phyloP scores from a whole-genome alignment of 1,284 basidiomycete species.

The Limonomyces culmigenus region DNA sequence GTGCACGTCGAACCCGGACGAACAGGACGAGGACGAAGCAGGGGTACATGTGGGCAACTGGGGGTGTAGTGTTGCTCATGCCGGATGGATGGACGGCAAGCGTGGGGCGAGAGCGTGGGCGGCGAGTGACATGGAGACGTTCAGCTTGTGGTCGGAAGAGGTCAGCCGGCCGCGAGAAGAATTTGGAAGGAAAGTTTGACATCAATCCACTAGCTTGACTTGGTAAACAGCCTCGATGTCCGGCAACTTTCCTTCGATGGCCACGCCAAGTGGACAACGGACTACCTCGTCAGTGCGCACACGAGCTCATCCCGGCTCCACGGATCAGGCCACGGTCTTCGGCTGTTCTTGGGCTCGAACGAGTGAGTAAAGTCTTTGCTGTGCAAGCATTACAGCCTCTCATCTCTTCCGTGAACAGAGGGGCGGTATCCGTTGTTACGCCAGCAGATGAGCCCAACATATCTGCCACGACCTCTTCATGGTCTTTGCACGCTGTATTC shows the following conservation, averaged over 20 bases:
- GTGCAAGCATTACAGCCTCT: not conserved
- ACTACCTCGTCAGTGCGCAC: constrained; percentile 21
- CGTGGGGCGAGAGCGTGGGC: constrained; percentile 38
- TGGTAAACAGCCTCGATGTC: constrained; percentile 16
- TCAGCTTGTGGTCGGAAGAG: constrained; percentile 58
- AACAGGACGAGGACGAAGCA: constrained; percentile 64
- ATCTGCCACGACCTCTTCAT: no score
- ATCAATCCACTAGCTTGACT: constrained; percentile 14
- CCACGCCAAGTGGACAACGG: constrained; percentile 20
- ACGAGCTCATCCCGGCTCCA: constrained; percentile 9
- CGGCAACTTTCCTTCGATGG: constrained; percentile 17
- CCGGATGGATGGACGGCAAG: constrained; percentile 37
- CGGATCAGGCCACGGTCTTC: constrained; percentile 14
- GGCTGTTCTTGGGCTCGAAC: constrained; percentile 20
- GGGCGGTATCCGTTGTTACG: no score
- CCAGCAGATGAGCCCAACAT: no score
- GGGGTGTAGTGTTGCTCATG: constrained; percentile 59
- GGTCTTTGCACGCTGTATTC: constrained; percentile 16
- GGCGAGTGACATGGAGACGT: constrained; percentile 72
- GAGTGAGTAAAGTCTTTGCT: constrained; percentile 13
- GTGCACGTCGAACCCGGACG: constrained; percentile 43
- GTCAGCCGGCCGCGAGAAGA: constrained; percentile 18
- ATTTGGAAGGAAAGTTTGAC: no score
- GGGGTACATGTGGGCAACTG: constrained; percentile 51
- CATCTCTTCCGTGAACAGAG: no score